Evolutionary conservation across 805 yeast species (phyloP).

Genomic region (Kazachstania psychrophila): DNA sequence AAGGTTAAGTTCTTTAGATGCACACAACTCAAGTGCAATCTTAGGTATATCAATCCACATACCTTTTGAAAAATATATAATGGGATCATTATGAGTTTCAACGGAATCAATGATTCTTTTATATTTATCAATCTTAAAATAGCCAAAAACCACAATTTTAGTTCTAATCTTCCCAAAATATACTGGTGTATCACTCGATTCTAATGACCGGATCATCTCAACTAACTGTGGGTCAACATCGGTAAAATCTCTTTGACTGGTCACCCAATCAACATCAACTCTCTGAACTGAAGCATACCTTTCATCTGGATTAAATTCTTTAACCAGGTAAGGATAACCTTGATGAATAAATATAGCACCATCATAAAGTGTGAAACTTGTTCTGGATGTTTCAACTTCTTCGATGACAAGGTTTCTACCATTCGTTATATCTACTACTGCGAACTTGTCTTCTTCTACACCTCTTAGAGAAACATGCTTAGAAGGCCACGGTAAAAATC

Average conservation of each 20-base stretch:
- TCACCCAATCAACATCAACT: conserved; percentile 90
- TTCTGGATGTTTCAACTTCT: conserved; percentile 79
- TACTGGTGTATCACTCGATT: conserved; percentile 46
- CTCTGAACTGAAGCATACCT: conserved; percentile 75
- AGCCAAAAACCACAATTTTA: conserved; percentile 81
- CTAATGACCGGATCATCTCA: conserved; percentile 50
- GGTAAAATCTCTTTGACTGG: conserved; percentile 84
- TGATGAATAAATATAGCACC: conserved; percentile 94
- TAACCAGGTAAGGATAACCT: conserved; percentile 80
- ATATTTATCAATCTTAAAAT: conserved; percentile 71
- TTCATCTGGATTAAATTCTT: conserved; percentile 74
- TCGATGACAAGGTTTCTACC: conserved; percentile 72
- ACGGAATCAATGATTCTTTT: conserved; percentile 84
- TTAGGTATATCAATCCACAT: conserved; percentile 85
- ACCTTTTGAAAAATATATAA: conserved; percentile 60
- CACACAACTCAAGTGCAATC: conserved; percentile 49
- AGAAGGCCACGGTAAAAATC: conserved; percentile 76
- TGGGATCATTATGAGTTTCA: conserved; percentile 86
- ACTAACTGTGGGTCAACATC: conserved; percentile 82
- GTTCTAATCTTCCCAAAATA: conserved; percentile 68
- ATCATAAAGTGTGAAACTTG: conserved; percentile 79
- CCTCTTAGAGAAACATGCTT: conserved; percentile 71
- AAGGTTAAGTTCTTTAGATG: conserved; percentile 48
- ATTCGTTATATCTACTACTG: conserved; percentile 84
- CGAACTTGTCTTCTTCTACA: conserved; percentile 69